Base-by-base conservation (phyloP, 169 alveolate genomes). In the Eimeria necatrix region DNA sequence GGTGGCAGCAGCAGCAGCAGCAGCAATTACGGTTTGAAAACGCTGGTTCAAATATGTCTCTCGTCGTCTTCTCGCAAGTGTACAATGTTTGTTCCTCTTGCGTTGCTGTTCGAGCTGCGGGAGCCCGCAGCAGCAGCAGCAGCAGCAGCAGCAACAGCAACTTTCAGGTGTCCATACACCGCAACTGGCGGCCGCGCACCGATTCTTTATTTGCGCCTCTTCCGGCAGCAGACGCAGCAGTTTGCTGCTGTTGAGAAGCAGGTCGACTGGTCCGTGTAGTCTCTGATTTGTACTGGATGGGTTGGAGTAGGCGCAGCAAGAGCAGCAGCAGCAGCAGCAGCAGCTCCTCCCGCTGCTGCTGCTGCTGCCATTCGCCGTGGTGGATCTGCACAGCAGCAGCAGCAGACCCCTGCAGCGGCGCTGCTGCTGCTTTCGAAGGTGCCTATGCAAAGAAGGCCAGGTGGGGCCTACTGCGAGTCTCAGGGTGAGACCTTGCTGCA, bases 101-200 rank as follows among this genome's bases (percentile, higher is more conserved):
- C 26, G 60, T 48, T 74, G 85, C 60, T 74, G 53, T n/a, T 14
- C 41, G 4, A 4, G 26, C 85, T 74, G 85, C 85, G 16, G 60
- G 18, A 74, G 6, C 26, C 85, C 22, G 85, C 85, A 74, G 85
- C 85, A 74, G 85, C 85, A 74, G 59, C 85, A 74, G 85, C 49
- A 26, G 85, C 85, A 74, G 59, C 59, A 74, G 60, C 85, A 74
- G 85, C 59, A 74, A 74, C 85, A 41, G 85, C 85, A 74, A 41
- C 59, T 74, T 74, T 74, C 85, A 74, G 85, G 85, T 74, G 85
- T 74, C 24, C 59, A 74, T 74, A 74, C 59, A 74, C 85, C 85
- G 85, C 85, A 53, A 74, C 85, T 74, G 41, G 85, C 85, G 85
- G 85, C 85, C 85, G 85, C 85, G 56, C 85, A 32, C 59, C 53